These are phyloP conservation scores for Pseudozyma thailandica DNA, from an alignment of 1,284 basidiomycete species.

Conservation along the genomic window DNA sequence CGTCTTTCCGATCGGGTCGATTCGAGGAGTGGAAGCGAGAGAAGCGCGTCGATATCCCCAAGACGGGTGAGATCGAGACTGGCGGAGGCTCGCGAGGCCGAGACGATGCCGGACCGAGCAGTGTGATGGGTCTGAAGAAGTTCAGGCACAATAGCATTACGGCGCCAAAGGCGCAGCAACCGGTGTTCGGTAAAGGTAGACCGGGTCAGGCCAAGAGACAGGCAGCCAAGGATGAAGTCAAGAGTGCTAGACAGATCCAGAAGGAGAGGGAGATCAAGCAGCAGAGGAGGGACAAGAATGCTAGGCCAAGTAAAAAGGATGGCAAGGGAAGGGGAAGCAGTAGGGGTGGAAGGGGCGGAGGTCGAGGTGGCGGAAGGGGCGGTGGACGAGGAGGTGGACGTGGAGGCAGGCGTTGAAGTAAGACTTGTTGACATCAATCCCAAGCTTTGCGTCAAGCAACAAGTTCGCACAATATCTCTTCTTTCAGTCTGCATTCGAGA, in stretches of 20 bases:
- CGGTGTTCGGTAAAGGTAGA: constrained; percentile 47
- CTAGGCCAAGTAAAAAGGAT: constrained; percentile 51
- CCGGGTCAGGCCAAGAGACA: constrained; percentile 47
- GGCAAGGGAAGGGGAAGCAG: constrained; percentile 12
- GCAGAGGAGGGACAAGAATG: constrained; percentile 62
- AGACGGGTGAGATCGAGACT: constrained; percentile 81
- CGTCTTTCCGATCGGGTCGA: constrained; percentile 88
- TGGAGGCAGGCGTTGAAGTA: constrained; percentile 13
- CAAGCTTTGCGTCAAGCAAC: too few species aligned
- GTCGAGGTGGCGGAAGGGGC: constrained; percentile 13
- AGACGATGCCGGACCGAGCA: constrained; percentile 68
- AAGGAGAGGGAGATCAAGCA: constrained; percentile 53
- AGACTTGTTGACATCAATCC: constrained; percentile 1
- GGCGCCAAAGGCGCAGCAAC: constrained; percentile 38
- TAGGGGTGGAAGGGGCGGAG: constrained; percentile 13
- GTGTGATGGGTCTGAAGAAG: constrained; percentile 65
- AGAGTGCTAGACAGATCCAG: constrained; percentile 57
- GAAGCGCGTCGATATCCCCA: constrained; percentile 77
- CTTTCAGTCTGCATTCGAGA: too few species aligned
- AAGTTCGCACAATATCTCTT: too few species aligned
- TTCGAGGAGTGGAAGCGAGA: constrained; percentile 95
- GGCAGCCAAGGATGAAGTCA: constrained; percentile 54
- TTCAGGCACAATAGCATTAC: constrained; percentile 55
- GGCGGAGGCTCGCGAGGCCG: background rate
- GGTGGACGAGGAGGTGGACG: constrained; percentile 7